A percentile compares a stretch with the other conserved stretches of the same genome.
phyloP scores from a whole-genome alignment of 768 basidiomycete species.

The Pulveroboletus frians region DNA sequence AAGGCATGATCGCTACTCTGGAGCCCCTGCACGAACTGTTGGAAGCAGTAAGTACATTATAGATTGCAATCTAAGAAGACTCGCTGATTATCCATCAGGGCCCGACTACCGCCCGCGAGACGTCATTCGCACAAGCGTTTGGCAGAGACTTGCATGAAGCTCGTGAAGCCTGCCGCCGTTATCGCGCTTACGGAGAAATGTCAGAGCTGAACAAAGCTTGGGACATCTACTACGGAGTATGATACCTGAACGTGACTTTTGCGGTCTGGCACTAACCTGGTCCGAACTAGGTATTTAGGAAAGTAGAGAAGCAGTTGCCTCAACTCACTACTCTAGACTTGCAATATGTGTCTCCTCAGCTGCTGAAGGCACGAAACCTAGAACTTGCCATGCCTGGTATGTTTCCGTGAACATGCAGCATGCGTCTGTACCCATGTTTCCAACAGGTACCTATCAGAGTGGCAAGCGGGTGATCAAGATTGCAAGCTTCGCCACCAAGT shows the following conservation, averaged over 20 bases:
- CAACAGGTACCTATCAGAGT: constrained; percentile 82
- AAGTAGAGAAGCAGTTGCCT: constrained; percentile 90
- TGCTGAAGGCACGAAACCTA: constrained; percentile 83
- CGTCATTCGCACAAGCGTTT: constrained; percentile 90
- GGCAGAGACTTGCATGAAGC: constrained; percentile 91
- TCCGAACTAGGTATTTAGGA: constrained; percentile 77
- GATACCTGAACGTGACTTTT: constrained; percentile 18
- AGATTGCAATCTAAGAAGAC: neutral
- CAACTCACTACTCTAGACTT: constrained; percentile 85
- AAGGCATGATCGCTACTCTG: constrained; percentile 91
- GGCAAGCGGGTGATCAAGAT: constrained; percentile 82
- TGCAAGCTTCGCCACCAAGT: constrained; percentile 76
- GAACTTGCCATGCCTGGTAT: constrained; percentile 94
- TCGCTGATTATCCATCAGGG: constrained; percentile 47
- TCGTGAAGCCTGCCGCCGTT: constrained; percentile 83
- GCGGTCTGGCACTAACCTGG: neutral
- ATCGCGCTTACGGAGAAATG: constrained; percentile 79
- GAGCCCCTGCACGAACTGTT: constrained; percentile 92
- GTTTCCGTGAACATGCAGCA: neutral
- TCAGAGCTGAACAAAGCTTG: constrained; percentile 94
- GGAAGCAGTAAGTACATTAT: constrained; percentile 57
- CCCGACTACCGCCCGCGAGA: constrained; percentile 90
- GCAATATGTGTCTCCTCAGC: constrained; percentile 93
- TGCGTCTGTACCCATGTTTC: neutral
- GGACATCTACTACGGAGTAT: constrained; percentile 95